Conservation (phyloP, 768 basidiomycete species). For the Ramaria sp. region DNA sequence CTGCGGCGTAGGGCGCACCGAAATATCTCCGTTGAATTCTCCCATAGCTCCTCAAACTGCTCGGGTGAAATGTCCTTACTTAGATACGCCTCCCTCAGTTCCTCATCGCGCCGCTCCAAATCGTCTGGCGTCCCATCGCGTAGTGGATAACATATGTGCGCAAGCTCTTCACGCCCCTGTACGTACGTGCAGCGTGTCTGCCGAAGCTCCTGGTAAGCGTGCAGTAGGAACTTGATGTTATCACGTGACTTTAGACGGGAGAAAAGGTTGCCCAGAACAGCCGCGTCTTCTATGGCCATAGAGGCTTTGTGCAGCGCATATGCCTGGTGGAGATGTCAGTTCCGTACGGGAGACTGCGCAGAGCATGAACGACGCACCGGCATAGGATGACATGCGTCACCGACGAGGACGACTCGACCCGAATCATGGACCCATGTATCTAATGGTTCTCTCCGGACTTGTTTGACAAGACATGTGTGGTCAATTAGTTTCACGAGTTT, state of each 20-base stretch:
- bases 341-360: background rate
- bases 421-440: conserved; percentile 40
- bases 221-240: conserved; percentile 40
- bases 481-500: conserved; percentile 24
- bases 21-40: conserved; percentile 38
- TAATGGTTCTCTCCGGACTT: conserved; percentile 24
- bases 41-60: conserved; percentile 44
- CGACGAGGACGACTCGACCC: conserved; percentile 41
- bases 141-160: conserved; percentile 34
- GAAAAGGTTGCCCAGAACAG: conserved; percentile 49
- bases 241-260: conserved; percentile 34
- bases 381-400: conserved; percentile 51
- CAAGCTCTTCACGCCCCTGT: conserved; percentile 33
- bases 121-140: conserved; percentile 28
- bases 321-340: conserved; percentile 27
- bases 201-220: conserved; percentile 49
- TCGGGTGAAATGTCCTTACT: conserved; percentile 31
- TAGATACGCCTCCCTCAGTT: conserved; percentile 23
- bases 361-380: conserved; percentile 27
- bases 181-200: conserved; percentile 40
- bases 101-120: conserved; percentile 35
- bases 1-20: conserved; percentile 22
- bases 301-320: conserved; percentile 40
- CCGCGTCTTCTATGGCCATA: conserved; percentile 52
- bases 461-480: conserved; percentile 27